Evolutionary conservation across 2,329 filamentous ascomycete genomes (phyloP), one percentile per base, ranked within the genome.

Genomic region (Cercospora sojina): DNA sequence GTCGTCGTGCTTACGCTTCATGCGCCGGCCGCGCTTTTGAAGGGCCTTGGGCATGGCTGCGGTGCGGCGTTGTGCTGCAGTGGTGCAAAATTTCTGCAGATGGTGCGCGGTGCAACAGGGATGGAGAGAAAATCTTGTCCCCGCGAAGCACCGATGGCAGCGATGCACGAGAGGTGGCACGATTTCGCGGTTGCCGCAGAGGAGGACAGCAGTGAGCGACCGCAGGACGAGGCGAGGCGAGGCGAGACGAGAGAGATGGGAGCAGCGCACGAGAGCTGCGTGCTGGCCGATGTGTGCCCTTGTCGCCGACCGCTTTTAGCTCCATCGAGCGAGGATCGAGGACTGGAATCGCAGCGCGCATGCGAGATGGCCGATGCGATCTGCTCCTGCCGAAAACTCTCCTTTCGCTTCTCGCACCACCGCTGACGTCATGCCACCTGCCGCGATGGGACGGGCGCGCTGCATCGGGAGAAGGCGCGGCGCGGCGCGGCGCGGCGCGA

Each of bases 11-110:
- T 84, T 84, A 41, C 80, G 74, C 76, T 86, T 86, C 72, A 82
- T 83, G 72, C 86, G 83, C 66, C 86, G 82, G 68, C 86, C 83
- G 70, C 84, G 83, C 75, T 87, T 86, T 76, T 84, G 86, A 72
- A 84, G 79, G 75, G 87, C 85, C 75, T 84, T 85, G 59, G 86
- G 86, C 86, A 88, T 88, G 69, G 61, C 74, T 65, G 43, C 23
- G 61, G 59, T 25, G 32, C 16, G 58, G 38, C 23, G 20, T 31
- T 18, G 23, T 23, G 56, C 31, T 65, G 65, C 47, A 32, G 64
- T 57, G 57, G 16, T 49, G 41, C 59, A 18, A 59, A 64, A 53
- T 27, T 47, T 64, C 27, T 59, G 53, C 62, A 63, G 35, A 61
- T 10, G 35, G n/a, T 35, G 62, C 53, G 18, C 12, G 18, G 32